A percentile compares a stretch with the other conserved stretches of the same genome.
phyloP scores from a whole-genome alignment of 495 filamentous ascomycete species.

The Glutinoglossum americanum region DNA sequence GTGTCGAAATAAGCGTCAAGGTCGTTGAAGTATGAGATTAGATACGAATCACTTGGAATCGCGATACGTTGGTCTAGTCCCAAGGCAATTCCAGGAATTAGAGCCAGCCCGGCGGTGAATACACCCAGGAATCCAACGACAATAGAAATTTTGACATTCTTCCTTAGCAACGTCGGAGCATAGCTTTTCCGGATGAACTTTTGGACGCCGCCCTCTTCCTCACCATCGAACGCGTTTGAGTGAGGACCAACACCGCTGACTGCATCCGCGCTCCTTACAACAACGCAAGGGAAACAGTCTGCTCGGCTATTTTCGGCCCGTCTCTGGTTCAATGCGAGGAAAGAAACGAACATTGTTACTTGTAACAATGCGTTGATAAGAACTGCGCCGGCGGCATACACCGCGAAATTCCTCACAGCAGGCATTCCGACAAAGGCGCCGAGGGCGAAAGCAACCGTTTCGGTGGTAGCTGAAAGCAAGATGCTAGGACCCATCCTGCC shows the following conservation, averaged over 20 bases:
- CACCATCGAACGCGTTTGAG: conserved; percentile 33
- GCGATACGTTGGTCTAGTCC: conserved; percentile 89
- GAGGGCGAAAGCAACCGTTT: conserved; percentile 79
- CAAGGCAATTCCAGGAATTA: conserved; percentile 66
- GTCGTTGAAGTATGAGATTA: conserved; percentile 89
- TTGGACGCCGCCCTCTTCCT: conserved; percentile 64
- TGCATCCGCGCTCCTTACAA: conserved; percentile 40
- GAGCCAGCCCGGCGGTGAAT: conserved; percentile 62
- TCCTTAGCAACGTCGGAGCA: conserved; percentile 59
- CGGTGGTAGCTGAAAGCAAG: conserved; percentile 79
- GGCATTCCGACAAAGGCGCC: conserved; percentile 95
- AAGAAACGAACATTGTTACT: conserved; percentile 86
- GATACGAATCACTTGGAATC: conserved; percentile 76
- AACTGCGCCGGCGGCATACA: conserved; percentile 89
- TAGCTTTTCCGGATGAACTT: conserved; percentile 74
- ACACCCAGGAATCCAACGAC: conserved; percentile 66
- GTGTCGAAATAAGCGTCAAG: conserved; percentile 77
- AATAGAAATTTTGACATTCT: conserved; percentile 51
- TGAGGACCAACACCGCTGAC: conserved; percentile 28
- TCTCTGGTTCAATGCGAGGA: conserved; percentile 74
- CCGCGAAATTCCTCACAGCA: conserved; percentile 86
- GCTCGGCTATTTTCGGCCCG: conserved; percentile 66
- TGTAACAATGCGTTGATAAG: conserved; percentile 91
- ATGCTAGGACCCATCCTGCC: conserved; percentile 94
- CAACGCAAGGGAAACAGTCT: conserved; percentile 85